Evolutionary conservation across 805 yeast species (phyloP), one percentile per base, ranked within the genome.

Genomic region (Zygosaccharomyces lentus): DNA sequence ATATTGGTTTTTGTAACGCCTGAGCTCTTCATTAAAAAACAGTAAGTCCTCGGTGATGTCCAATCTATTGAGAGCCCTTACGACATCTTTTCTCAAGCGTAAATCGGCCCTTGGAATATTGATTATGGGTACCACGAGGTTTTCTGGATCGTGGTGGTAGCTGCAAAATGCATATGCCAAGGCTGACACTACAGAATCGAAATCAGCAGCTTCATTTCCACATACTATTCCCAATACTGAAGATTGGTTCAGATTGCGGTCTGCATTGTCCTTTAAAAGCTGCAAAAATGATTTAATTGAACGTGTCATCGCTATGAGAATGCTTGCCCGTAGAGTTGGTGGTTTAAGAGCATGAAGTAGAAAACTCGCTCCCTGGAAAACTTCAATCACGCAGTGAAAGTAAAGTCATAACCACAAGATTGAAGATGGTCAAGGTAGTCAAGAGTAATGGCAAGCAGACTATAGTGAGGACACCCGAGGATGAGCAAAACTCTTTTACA

Each of bases 141-240:
- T 59, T 24, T 59, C 50, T 13, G 69, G 67, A 38, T 68, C 56
- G 9, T 54, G 57, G 4, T 45, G 40, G 31, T 51, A 53, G 34
- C 49, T 50, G 24, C 50, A 48, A 56, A 78, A 87, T 0, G 96
- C 81, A 58, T 81, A 85, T 2, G 84, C 59, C 4, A 93, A 69
- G 0, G 97, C 82, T 45, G 84, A 75, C 1, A 87, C 77, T 26
- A 89, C 84, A 0, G 97, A 90, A 64, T 91, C 99, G 68, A 93
- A 69, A 64, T 91, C 89, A 48, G 93, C 90, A 4, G 93, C 78
- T 57, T 88, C 93, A 59, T 89, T 89, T 1, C 97, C 97, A 0
- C 57, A 57, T 6, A 59, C 62, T 12, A 61, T 52, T 23, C 41
- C 46, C 19, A 38, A 16, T 35, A 36, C 41, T 19, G 37, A 26